A percentile compares a stretch with the other conserved stretches of the same genome.
These are phyloP conservation scores for Penicillium lividum DNA, from an alignment of 495 filamentous ascomycete species.

Conservation along the genomic window DNA sequence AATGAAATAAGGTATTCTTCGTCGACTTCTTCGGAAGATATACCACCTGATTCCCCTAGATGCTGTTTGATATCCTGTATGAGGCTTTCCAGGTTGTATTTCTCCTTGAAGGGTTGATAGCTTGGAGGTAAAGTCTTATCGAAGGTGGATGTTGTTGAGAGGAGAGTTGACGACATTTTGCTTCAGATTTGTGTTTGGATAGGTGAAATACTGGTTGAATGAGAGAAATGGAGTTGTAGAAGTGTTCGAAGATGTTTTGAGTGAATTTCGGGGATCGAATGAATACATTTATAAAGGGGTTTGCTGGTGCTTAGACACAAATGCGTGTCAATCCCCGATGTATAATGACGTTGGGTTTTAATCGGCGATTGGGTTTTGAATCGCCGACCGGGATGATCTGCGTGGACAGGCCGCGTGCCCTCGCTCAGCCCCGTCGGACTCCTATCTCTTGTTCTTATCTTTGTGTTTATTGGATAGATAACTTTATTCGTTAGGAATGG, in stretches of 20 bases:
- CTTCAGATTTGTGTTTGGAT: too few relatives aligned
- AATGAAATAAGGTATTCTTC: slow-evolving; percentile 33
- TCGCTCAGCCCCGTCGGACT: slow-evolving; percentile 2
- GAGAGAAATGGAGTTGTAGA: neutral
- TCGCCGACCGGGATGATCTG: slow-evolving; percentile 8
- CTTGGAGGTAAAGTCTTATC: slow-evolving; percentile 19
- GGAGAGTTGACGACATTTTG: slow-evolving; percentile 22
- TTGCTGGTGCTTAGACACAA: slow-evolving; percentile 3
- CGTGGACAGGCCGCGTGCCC: neutral
- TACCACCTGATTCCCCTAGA: slow-evolving; percentile 30
- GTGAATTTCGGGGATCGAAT: neutral
- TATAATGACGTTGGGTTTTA: slow-evolving; percentile 14
- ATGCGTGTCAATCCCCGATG: slow-evolving; percentile 16
- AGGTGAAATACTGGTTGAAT: neutral
- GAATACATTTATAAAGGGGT: slow-evolving; percentile 7
- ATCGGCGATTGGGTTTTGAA: slow-evolving; percentile 16
- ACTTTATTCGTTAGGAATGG: neutral
- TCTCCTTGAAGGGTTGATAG: slow-evolving; percentile 23
- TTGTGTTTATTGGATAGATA: neutral
- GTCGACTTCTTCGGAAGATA: slow-evolving; percentile 33
- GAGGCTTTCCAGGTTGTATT: slow-evolving; percentile 30
- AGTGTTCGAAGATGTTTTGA: neutral
- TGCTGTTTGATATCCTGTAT: slow-evolving; percentile 34
- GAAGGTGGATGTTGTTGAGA: slow-evolving; percentile 14
- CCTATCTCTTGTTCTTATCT: slow-evolving; percentile 3